Percentiles rank a stretch among this genome's conserved stretches.
phyloP scores from a whole-genome alignment of 306 rosid genomes.

The Oemleria cerasiformis region DNA sequence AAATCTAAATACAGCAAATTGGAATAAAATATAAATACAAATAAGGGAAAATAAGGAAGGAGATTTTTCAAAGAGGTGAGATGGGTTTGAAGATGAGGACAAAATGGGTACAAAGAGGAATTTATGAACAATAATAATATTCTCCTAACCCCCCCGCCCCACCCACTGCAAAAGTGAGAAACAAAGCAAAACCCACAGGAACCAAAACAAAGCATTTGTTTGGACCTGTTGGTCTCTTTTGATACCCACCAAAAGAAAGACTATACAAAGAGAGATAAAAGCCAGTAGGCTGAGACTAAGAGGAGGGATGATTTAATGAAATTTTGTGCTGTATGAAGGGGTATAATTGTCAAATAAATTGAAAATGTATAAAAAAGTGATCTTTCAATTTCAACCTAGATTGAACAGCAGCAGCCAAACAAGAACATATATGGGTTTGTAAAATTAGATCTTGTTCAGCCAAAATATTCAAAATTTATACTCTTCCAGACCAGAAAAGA shows the following conservation, averaged over 20 bases:
- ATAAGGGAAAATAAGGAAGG: not conserved
- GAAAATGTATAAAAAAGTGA: not conserved
- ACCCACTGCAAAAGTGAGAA: not conserved
- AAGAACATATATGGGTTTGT: not conserved
- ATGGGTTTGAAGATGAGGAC: slow-evolving; percentile 23
- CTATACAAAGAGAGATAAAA: not conserved
- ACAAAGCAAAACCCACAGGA: not conserved
- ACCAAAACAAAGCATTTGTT: not conserved
- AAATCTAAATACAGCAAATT: not conserved
- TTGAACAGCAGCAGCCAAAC: not conserved
- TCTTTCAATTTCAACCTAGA: not conserved
- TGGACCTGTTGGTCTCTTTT: not conserved
- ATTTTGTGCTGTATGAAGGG: slow-evolving; percentile 17
- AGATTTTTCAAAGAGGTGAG: slow-evolving; percentile 19
- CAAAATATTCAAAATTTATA: not conserved
- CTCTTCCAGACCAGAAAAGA: not conserved
- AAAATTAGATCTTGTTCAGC: not conserved
- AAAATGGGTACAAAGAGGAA: not conserved
- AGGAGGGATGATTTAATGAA: not conserved
- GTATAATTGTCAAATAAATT: slow-evolving; percentile 20
- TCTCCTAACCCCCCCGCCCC: not conserved
- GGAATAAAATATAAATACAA: not conserved
- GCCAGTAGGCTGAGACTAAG: not conserved
- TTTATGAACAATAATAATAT: not conserved
- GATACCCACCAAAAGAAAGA: slow-evolving; percentile 13